Base-by-base conservation (phyloP, 805 yeast species). In the Sugiyamaella boreocaroliniensis region DNA sequence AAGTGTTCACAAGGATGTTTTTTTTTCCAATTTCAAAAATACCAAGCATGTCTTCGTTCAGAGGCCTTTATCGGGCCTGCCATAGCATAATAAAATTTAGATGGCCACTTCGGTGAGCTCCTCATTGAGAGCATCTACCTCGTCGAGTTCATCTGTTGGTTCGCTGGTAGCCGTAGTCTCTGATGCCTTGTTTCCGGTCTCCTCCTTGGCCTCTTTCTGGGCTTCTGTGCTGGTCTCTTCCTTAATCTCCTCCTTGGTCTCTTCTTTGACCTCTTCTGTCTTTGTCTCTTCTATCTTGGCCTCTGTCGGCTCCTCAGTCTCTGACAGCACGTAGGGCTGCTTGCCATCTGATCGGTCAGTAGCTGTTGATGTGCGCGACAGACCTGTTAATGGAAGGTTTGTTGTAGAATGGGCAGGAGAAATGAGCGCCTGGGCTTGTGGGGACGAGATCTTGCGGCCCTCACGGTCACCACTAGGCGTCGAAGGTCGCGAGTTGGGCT, bases 81-180 rank as follows among this genome's bases (percentile, higher is more conserved):
- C 34, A 26, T 37, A 44, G 40, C n/a, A n/a, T 10, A 22, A 20
- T 45, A 32, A n/a, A 18, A 29, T 34, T 40, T 53, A 57, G n/a
- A 59, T 53, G 29, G 56, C 61, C 12, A 60, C 63, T 12, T 60
- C 62, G 29, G 55, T 48, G 44, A 50, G 52, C 34, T 54, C 58
- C 32, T 61, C 60, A 26, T 53, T 47, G 16, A 52, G 52, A 32
- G 51, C 45, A 43, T 58, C 59, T 20, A 55, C 56, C 47, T 44
- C 55, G 53, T 55, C 57, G 15, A 54, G n/a, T 14, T 40, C 50
- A 11, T 40, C 43, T 2, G 26, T 22, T 22, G 26, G 26, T 22
- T 22, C 26, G 26, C 26, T 8, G 20, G 8, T 45, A 16, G 41
- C n/a, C n/a, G n/a, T n/a, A n/a, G n/a, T n/a, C n/a, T n/a, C n/a